Base-by-base conservation (phyloP, 208 protist genomes). In the Leishmania arabica region DNA sequence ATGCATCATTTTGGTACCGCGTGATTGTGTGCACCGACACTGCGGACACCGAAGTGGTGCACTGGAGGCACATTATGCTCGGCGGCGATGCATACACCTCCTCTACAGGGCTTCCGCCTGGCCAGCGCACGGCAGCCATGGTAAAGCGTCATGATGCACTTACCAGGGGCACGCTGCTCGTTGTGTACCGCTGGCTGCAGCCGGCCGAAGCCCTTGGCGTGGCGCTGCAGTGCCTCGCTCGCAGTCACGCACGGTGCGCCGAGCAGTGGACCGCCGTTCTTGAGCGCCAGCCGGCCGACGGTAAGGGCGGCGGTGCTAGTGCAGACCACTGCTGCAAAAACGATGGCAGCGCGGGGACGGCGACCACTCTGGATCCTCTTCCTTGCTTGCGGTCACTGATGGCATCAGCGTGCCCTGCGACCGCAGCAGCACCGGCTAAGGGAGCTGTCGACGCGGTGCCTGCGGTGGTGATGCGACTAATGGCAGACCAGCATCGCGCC, bases 181-280 rank as follows among this genome's bases (percentile, higher is more conserved):
- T 84, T 5, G 76, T 65, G 21, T 21, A 47, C 2, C 62, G 69
- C 60, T 81, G 76, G 76, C 76, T 84, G 45, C 49, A 15, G 0
- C 81, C 76, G 0, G 54, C 62, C 11, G 68, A 60, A 37, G 70
- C 62, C 21, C 69, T 78, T 13, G 62, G 34, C 37, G 27, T 53
- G 6, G 53, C 37, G 37, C 31, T 80, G 40, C 42, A 71, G n/a
- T 45, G 49, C 40, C 77, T 85, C 40, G 82, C 82, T 21, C 37
- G 62, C 71, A 78, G 77, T 34, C 82, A 81, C 56, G 77, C 77
- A 45, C 17, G 34, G 62, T 81, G 77, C 58, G 77, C 72, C 31
- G n/a, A 66, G 42, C 19, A 40, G 49, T 82, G 82, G 82, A 65
- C 64, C 5, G 51, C 77, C 8, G 40, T 56, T 56, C 69, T 74